phyloP scores from a whole-genome alignment of 2,329 filamentous ascomycete genomes.

The Hymenoscyphus fraxineus region DNA sequence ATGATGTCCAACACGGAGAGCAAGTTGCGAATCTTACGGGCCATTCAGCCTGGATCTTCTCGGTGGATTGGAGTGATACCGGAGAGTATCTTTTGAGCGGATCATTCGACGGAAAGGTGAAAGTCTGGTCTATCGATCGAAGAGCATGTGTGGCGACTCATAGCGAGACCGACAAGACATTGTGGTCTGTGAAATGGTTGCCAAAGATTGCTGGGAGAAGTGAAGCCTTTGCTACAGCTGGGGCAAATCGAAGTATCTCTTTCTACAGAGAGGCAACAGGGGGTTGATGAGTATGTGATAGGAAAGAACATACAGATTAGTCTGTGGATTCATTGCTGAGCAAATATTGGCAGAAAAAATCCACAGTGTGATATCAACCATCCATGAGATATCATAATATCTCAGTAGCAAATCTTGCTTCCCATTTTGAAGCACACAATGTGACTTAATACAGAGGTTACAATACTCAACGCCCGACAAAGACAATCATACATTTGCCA shows the following conservation, averaged over 20 bases:
- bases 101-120: conserved; percentile 88
- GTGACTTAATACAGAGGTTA: neutral
- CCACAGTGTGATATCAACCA: neutral
- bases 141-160: conserved; percentile 86
- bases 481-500: neutral
- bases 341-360: neutral
- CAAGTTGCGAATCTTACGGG: conserved; percentile 81
- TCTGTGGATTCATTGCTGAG: neutral
- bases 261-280: conserved; percentile 86
- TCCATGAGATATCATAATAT: neutral
- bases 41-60: conserved; percentile 83
- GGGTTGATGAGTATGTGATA: conserved; percentile 19
- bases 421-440: neutral
- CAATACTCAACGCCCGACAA: neutral
- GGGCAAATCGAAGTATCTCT: conserved; percentile 69
- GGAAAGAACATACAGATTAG: neutral
- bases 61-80: conserved; percentile 87
- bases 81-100: conserved; percentile 89
- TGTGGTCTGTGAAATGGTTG: conserved; percentile 85
- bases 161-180: conserved; percentile 77
- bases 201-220: conserved; percentile 59
- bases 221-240: conserved; percentile 74
- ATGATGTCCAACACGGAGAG: conserved; percentile 88
- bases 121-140: conserved; percentile 89
- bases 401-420: neutral